Evolutionary conservation across 148 eudicot genomes (phyloP), one percentile per base, ranked within the genome.

Genomic region (Fagopyrum esculentum): DNA sequence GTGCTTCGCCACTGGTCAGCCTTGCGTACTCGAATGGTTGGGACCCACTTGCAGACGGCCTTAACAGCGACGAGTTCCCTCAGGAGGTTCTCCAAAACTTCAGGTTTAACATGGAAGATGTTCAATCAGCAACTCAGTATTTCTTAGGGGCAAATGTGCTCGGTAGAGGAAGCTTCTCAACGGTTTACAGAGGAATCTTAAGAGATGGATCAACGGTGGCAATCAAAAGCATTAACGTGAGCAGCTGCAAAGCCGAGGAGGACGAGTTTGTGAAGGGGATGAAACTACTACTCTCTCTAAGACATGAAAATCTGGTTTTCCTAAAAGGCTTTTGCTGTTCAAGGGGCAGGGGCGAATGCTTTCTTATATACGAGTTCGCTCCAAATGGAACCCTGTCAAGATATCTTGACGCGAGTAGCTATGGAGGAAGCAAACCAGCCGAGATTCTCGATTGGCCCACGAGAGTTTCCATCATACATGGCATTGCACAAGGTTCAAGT

Each of bases 301-400:
- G 84, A 48, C 99, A 95, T 69, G 86, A 88, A 15, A 95, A 95
- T 51, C 87, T 95, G 72, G 99, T 89, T 12, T 79, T 63, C 29
- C 69, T 95, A 68, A 84, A 85, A 82, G 99, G 99, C 4, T 92
- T 90, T 59, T 95, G 98, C 74, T 89, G 87, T 79, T 95, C 99
- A 1, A 95, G 86, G 77, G 97, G 90, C 4, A 86, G 98, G 50
- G 99, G 99, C 6, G 99, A 95, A 76, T 89, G 97, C 79, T 95
- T 87, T 81, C 82, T 95, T 45, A 77, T 95, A 43, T 92, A 92
- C 75, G 97, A 95, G 71, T 92, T 85, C 61, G 98, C 83, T 15
- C 75, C 91, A 7, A 88, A 84, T 72, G 99, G 99, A 43, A 90
- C 81, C 60, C 79, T 95, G 50, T 81, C 88, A 0, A 80, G 69